Evolutionary conservation across 179 eudicot species (phyloP).

Genomic region (Beta corolliflora): DNA sequence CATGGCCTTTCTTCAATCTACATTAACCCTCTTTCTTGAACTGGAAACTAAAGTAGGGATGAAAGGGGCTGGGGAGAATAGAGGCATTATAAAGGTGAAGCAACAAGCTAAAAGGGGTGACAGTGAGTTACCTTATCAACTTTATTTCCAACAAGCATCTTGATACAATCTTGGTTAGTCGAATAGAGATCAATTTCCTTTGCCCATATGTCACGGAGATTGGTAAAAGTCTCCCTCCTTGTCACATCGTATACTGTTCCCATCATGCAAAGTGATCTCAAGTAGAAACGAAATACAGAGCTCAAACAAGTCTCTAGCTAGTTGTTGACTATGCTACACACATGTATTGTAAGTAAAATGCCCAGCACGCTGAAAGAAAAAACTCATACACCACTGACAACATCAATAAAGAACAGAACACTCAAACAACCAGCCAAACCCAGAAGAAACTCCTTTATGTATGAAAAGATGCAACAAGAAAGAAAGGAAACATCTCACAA

Average conservation of each 20-base stretch:
- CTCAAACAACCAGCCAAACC: background rate
- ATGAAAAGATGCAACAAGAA: background rate
- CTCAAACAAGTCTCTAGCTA: background rate
- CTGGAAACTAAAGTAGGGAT: too few relatives aligned
- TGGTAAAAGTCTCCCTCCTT: constrained; percentile 78
- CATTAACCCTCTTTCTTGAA: background rate
- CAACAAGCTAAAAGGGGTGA: background rate
- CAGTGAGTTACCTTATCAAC: constrained; percentile 68
- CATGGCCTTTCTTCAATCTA: background rate
- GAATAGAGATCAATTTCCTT: constrained; percentile 87
- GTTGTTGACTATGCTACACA: background rate
- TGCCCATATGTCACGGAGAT: constrained; percentile 81
- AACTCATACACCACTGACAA: background rate
- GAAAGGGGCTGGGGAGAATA: background rate
- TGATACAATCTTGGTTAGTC: constrained; percentile 90
- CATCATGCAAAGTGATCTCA: constrained; percentile 6
- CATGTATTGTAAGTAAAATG: background rate
- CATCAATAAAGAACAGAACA: background rate
- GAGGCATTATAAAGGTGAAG: background rate
- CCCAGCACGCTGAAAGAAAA: background rate
- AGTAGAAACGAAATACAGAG: background rate
- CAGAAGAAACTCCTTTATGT: background rate
- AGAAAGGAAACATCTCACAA: background rate
- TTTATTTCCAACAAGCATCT: constrained; percentile 95
- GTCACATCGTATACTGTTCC: constrained; percentile 83